Conservation (phyloP, 2,329 filamentous ascomycete species). For the Scorias spongiosa region DNA sequence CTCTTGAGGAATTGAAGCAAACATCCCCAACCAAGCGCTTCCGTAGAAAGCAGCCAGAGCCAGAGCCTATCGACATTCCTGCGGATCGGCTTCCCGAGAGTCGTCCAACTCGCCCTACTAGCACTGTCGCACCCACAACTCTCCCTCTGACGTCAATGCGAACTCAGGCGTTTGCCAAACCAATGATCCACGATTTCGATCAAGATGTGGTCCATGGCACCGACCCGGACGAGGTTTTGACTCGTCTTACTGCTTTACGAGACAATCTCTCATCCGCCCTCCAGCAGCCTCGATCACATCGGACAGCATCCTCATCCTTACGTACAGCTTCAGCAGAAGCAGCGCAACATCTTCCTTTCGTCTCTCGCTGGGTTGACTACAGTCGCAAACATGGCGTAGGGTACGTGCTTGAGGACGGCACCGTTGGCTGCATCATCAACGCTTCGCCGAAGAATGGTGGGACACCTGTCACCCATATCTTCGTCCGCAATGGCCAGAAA, state of each 20-base stretch:
- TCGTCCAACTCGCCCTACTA: neutral
- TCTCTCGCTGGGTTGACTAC: constrained; percentile 72
- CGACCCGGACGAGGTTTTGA: constrained; percentile 30
- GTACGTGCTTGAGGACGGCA: constrained; percentile 70
- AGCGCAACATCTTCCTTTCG: constrained; percentile 38
- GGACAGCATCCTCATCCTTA: constrained; percentile 6
- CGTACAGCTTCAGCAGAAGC: constrained; percentile 26
- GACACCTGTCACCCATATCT: constrained; percentile 54
- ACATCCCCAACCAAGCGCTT: constrained; percentile 13
- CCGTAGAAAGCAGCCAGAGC: constrained; percentile 10
- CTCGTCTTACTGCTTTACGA: constrained; percentile 28
- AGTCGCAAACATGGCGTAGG: constrained; percentile 75
- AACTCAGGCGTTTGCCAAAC: constrained; percentile 13
- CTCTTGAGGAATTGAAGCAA: constrained; percentile 18
- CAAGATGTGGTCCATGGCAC: constrained; percentile 20
- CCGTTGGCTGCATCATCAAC: constrained; percentile 51
- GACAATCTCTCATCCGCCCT: constrained; percentile 32
- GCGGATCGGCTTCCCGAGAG: constrained; percentile 17
- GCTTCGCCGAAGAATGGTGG: constrained; percentile 25
- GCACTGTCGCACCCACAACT: constrained; percentile 5
- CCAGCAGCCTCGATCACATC: constrained; percentile 24
- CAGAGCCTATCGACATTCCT: constrained; percentile 21
- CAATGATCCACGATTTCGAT: constrained; percentile 8
- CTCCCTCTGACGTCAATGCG: constrained; percentile 17
- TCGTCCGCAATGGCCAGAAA: constrained; percentile 55